These are phyloP conservation scores for Platanus orientalis DNA, from an alignment of 164 flowering plant genomes.

Conservation along the genomic window DNA sequence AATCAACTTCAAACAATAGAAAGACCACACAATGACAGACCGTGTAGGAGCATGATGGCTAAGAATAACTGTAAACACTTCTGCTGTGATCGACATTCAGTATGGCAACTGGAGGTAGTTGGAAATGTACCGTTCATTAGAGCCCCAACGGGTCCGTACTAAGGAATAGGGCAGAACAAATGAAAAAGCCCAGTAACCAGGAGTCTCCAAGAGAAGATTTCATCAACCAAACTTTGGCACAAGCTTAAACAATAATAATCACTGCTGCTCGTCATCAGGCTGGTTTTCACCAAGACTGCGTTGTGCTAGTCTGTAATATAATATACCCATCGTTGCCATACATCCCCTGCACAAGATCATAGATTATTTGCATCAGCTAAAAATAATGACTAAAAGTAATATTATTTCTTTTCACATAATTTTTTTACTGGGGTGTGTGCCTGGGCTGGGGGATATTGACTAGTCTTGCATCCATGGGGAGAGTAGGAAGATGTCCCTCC, in stretches of 20 bases:
- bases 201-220: background rate
- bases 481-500: background rate
- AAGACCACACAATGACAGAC: background rate
- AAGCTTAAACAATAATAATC: conserved; percentile 1
- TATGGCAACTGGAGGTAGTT: too few relatives aligned
- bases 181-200: background rate
- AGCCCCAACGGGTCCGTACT: background rate
- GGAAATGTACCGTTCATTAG: background rate
- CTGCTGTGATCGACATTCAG: background rate
- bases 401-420: too few relatives aligned
- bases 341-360: conserved; percentile 74
- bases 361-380: conserved; percentile 1
- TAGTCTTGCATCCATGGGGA: too few relatives aligned
- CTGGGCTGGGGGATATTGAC: too few relatives aligned
- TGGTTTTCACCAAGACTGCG: conserved; percentile 36
- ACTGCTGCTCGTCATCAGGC: conserved; percentile 23
- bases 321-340: conserved; percentile 96
- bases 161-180: background rate
- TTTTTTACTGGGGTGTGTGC: too few relatives aligned
- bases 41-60: background rate
- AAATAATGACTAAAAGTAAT: background rate
- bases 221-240: too few relatives aligned
- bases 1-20: background rate
- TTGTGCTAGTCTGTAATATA: conserved; percentile 88
- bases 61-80: background rate